Evolutionary conservation across 2,329 filamentous ascomycete species (phyloP).

Genomic region (Diaporthe sp.): DNA sequence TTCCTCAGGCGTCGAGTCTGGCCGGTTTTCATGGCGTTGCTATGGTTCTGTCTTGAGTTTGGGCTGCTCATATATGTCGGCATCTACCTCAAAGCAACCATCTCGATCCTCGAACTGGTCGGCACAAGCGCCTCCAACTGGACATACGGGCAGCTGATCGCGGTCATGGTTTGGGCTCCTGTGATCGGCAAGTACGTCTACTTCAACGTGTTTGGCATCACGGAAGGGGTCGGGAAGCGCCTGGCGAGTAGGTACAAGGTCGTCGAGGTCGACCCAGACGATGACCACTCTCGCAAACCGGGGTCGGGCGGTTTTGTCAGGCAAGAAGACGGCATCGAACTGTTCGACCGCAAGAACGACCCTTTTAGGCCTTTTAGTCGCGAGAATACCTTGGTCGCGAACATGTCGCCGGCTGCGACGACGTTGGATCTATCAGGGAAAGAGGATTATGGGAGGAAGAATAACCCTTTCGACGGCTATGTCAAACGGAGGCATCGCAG

Average conservation of each 20-base stretch:
- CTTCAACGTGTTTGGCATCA: conserved; percentile 32
- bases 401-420: conserved; percentile 1
- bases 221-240: conserved; percentile 30
- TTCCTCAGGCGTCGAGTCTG: conserved; percentile 26
- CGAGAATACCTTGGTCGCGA: conserved; percentile 27
- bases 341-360: conserved; percentile 13
- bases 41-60: conserved; percentile 33
- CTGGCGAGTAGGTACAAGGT: conserved; percentile 31
- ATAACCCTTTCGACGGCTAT: conserved; percentile 32
- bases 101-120: conserved; percentile 31
- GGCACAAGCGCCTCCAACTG: conserved; percentile 34
- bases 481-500: conserved; percentile 16
- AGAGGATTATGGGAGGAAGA: conserved; percentile 18
- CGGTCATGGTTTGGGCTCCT: conserved; percentile 41
- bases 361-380: conserved; percentile 20
- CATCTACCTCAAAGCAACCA: conserved; percentile 34
- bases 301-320: background rate
- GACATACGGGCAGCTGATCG: conserved; percentile 42
- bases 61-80: conserved; percentile 33
- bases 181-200: conserved; percentile 35
- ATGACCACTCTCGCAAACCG: background rate
- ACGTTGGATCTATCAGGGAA: conserved; percentile 5
- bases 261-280: conserved; percentile 22
- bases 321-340: conserved; percentile 13
- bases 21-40: conserved; percentile 6